phyloP scores from a whole-genome alignment of 257 asterid genomes.

The Nicotiana attenuata region DNA sequence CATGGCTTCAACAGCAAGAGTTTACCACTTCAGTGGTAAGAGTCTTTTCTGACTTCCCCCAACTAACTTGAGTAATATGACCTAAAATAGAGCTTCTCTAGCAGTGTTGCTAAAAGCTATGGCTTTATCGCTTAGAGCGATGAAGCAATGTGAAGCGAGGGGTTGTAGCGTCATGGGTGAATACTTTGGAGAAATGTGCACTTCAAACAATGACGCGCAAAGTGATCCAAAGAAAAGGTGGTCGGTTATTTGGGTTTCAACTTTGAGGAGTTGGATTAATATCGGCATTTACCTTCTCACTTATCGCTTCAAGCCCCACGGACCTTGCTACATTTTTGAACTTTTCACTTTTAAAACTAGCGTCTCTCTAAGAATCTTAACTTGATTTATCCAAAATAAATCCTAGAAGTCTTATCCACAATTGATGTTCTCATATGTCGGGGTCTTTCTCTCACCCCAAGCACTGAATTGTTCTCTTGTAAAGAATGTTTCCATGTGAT shows the following conservation, averaged over 20 bases:
- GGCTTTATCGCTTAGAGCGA: background rate
- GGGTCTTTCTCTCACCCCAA: background rate
- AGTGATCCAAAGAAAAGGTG: background rate
- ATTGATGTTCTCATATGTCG: background rate
- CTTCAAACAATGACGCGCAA: background rate
- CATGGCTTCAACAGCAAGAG: conserved; percentile 43
- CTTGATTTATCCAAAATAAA: background rate
- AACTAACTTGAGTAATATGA: background rate
- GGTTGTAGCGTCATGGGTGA: background rate
- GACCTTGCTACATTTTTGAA: background rate
- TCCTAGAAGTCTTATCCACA: background rate
- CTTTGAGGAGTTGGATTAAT: background rate
- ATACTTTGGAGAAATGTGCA: background rate
- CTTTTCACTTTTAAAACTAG: background rate
- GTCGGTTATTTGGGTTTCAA: background rate
- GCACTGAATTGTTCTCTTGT: background rate
- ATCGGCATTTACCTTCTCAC: background rate
- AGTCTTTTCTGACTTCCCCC: background rate
- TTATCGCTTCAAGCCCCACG: background rate
- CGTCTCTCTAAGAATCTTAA: background rate
- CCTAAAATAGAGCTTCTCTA: background rate
- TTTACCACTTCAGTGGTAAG: conserved; percentile 65
- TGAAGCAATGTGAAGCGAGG: background rate
- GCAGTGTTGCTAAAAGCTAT: background rate
- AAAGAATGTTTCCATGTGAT: background rate